These are phyloP conservation scores for Scutellaria galericulata DNA, from an alignment of 257 asterid genomes.

Conservation along the genomic window DNA sequence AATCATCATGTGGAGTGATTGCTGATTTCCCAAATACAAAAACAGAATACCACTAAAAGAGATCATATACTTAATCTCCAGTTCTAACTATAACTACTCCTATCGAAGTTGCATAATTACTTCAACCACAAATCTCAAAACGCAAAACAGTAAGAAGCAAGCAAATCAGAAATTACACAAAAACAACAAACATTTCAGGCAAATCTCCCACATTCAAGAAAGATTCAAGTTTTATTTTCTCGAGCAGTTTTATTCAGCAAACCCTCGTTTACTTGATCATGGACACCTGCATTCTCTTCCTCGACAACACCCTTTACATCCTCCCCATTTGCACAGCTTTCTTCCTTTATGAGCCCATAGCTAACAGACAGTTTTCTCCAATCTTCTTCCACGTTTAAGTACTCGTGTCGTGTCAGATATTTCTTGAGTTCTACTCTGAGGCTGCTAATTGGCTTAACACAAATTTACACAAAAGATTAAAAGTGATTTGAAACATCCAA, in stretches of 20 bases:
- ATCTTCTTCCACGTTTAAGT: slow-evolving; percentile 50
- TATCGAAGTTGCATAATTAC: not conserved
- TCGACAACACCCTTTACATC: slow-evolving; percentile 21
- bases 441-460: slow-evolving; percentile 62
- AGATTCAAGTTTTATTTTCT: slow-evolving; percentile 32
- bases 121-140: slow-evolving; percentile 24
- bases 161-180: not conserved
- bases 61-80: slow-evolving; percentile 10
- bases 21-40: not conserved
- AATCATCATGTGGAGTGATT: not conserved
- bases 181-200: slow-evolving; percentile 1
- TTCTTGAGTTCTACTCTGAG: slow-evolving; percentile 65
- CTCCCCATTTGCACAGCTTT: slow-evolving; percentile 16
- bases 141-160: not conserved
- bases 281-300: slow-evolving; percentile 32
- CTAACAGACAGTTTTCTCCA: slow-evolving; percentile 56
- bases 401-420: slow-evolving; percentile 60
- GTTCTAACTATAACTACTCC: slow-evolving; percentile 4
- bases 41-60: not conserved
- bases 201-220: not conserved
- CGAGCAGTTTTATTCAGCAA: slow-evolving; percentile 22
- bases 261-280: slow-evolving; percentile 28
- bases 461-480: not conserved
- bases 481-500: not conserved
- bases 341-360: slow-evolving; percentile 64